Percentiles rank a stretch among this genome's conserved stretches.
phyloP scores from a whole-genome alignment of 768 basidiomycete species.

The Dioszegia crocea region DNA sequence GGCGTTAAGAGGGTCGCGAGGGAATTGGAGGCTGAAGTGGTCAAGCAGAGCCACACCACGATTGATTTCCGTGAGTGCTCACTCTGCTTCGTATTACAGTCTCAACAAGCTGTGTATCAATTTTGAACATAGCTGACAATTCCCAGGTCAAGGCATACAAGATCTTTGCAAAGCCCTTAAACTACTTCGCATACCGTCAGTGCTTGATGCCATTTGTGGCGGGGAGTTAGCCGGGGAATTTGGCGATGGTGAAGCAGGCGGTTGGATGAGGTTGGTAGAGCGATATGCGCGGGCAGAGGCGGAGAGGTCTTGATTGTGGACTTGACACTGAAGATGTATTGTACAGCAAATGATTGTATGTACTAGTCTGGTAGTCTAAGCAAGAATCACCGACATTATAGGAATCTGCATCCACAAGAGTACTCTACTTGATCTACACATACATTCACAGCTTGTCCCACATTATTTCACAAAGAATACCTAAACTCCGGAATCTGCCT shows the following conservation, averaged over 20 bases:
- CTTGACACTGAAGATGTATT: neutral
- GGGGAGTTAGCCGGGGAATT: constrained; percentile 5
- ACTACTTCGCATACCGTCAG: constrained; percentile 2
- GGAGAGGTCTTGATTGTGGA: neutral
- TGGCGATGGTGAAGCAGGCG: constrained; percentile 1
- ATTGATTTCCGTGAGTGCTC: neutral
- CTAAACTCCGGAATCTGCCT: constrained; percentile 36
- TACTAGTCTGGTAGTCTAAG: no score
- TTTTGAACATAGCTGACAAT: neutral
- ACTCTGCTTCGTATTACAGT: no score
- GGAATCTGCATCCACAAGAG: no score
- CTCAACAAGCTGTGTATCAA: no score
- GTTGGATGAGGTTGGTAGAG: constrained; percentile 7
- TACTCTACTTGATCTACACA: neutral
- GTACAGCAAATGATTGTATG: no score
- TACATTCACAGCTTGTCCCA: no score
- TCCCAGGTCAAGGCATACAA: neutral
- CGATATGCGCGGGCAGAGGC: neutral
- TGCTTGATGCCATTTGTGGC: neutral
- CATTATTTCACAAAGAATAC: constrained; percentile 36
- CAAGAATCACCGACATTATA: no score
- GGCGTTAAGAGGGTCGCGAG: constrained; percentile 4
- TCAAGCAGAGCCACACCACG: constrained; percentile 2
- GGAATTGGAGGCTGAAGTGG: constrained; percentile 8
- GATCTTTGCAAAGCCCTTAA: constrained; percentile 2